Base-by-base conservation (phyloP, 108 stramenopile genomes). In the Cyclotella cryptica region DNA sequence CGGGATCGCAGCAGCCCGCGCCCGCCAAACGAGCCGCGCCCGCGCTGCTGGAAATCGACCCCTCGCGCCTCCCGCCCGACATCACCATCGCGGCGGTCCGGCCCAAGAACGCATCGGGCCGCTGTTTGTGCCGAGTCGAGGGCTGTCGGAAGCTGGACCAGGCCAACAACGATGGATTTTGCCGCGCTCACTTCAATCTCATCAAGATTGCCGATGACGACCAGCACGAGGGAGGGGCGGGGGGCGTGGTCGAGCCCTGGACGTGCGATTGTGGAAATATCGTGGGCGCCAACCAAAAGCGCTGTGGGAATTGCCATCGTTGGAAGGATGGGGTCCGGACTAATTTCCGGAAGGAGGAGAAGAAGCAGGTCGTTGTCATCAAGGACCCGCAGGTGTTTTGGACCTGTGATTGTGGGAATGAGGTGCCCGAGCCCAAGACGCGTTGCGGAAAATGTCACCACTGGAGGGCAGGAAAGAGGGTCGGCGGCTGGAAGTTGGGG, bases 161-260 rank as follows among this genome's bases (percentile, higher is more conserved):
- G 30, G 55, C 75, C 41, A 72, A 68, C 53, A 71, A 77, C 40
- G 76, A 77, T 41, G 82, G 82, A 39, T 83, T 73, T 30, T 83
- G 82, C 43, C 65, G 75, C 8, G 49, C 44, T 41, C 82, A 83
- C 57, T 77, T 44, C 54, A 72, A 72, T 57, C 59, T 70, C 43
- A 60, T 62, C 51, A 39, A 29, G 54, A 29, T 14, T n/a, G 53
- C 57, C 6, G 41, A 44, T 11, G 55, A 24, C 9, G 51, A 44
- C 0, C 30, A 41, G 18, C n/a, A 30, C 58, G 3, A 27, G 3
- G 58, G 21, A 22, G 26, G 8, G 15, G 8, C 11, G 24, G 9
- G 9, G 2, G 45, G 14, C 8, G 5, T 39, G 10, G 42, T 49
- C 14, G 70, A 69, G 0, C 19, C 53, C 4, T 77, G 76, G 76